Percentiles rank a stretch among this genome's conserved stretches.
Conservation (phyloP, 2,329 filamentous ascomycete species). For the Colletotrichum lindemuthianum region DNA sequence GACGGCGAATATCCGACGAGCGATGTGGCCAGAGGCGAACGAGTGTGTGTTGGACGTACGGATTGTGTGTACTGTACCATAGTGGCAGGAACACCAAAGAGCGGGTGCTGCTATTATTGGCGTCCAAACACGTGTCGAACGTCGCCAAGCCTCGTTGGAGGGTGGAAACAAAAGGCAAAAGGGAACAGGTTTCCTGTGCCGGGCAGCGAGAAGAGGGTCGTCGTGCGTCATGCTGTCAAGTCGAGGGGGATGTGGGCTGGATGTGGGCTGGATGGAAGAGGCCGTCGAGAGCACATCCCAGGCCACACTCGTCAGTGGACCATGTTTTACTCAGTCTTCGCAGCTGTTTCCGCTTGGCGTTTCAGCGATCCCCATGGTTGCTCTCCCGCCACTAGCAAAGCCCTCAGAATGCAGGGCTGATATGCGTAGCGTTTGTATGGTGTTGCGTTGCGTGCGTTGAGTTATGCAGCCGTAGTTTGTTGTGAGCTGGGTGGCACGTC, state of each 20-base stretch:
- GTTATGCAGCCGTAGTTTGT: too few relatives aligned
- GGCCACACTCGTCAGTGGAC: conserved; percentile 5
- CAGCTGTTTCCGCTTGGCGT: conserved; percentile 34
- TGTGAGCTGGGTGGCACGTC: background rate
- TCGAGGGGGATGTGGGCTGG: background rate
- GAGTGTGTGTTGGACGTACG: too few relatives aligned
- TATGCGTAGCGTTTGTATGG: too few relatives aligned
- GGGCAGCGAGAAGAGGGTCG: background rate
- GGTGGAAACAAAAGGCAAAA: conserved; percentile 25
- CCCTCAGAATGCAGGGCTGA: conserved; percentile 10
- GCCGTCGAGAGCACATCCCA: conserved; percentile 1
- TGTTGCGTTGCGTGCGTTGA: too few relatives aligned
- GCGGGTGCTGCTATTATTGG: conserved; percentile 30
- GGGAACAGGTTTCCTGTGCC: background rate
- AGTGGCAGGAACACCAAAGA: background rate
- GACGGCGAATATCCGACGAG: conserved; percentile 28
- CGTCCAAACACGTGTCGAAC: background rate
- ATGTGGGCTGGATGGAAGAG: conserved; percentile 1
- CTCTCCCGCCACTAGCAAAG: conserved; percentile 25
- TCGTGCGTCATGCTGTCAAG: background rate
- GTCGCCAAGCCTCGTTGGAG: background rate
- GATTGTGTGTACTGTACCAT: too few relatives aligned
- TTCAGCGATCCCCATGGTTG: conserved; percentile 30
- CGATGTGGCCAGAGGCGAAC: background rate
- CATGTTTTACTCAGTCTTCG: background rate